phyloP scores from a whole-genome alignment of 345 rosid genomes.

The Rhizophora mangle region DNA sequence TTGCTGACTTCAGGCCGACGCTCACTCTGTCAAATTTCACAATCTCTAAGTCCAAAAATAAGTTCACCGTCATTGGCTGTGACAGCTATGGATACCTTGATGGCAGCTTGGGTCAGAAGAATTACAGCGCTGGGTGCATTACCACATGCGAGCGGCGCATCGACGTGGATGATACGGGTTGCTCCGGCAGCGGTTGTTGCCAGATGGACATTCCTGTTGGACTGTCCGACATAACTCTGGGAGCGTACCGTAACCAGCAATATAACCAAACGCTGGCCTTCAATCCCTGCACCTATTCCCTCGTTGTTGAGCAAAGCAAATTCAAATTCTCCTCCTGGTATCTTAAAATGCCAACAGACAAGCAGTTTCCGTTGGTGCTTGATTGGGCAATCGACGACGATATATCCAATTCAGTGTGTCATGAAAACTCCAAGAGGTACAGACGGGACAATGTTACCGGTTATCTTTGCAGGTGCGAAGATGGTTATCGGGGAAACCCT shows the following conservation, averaged over 20 bases:
- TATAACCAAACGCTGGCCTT: not conserved
- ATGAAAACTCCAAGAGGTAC: not conserved
- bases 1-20: too few relatives aligned
- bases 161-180: conserved; percentile 20
- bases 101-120: fast-evolving
- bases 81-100: too few relatives aligned
- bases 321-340: conserved; percentile 24
- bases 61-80: too few relatives aligned
- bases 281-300: conserved; percentile 35
- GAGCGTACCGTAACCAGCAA: not conserved
- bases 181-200: conserved; percentile 41
- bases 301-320: conserved; percentile 8
- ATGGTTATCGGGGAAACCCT: conserved; percentile 24
- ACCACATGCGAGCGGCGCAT: conserved; percentile 2
- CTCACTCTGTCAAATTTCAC: too few relatives aligned
- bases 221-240: not conserved
- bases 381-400: conserved; percentile 24
- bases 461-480: conserved; percentile 25
- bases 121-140: conserved; percentile 17
- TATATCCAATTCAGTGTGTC: not conserved
- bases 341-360: not conserved
- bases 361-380: conserved; percentile 14
- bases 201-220: conserved; percentile 23
- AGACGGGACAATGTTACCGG: conserved; percentile 1
- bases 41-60: too few relatives aligned